Evolutionary conservation across 2,329 filamentous ascomycete species (phyloP).

Genomic region (Lecanoromycetidae sp.): DNA sequence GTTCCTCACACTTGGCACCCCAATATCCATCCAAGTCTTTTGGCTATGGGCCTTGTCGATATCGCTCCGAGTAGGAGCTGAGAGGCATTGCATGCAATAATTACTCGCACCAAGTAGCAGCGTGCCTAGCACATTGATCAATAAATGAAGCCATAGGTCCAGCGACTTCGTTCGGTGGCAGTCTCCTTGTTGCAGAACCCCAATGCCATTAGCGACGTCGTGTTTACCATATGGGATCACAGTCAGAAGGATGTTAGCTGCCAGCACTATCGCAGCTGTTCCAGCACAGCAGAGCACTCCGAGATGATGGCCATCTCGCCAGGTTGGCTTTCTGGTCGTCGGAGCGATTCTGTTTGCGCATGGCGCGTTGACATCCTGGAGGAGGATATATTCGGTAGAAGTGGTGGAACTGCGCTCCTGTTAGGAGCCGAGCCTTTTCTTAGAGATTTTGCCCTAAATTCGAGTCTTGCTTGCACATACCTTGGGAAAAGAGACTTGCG

Average conservation of each 20-base stretch:
- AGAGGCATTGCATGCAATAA: conserved; percentile 22
- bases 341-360: too few relatives aligned
- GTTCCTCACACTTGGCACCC: conserved; percentile 9
- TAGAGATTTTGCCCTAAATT: too few relatives aligned
- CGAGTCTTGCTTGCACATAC: too few relatives aligned
- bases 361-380: too few relatives aligned
- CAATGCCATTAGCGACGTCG: not conserved
- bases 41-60: conserved; percentile 20
- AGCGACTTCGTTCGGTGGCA: conserved; percentile 11
- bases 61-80: conserved; percentile 20
- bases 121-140: conserved; percentile 21
- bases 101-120: conserved; percentile 20
- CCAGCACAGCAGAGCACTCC: conserved; percentile 2
- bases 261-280: not conserved
- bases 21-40: conserved; percentile 17
- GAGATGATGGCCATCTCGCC: conserved; percentile 6
- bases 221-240: not conserved
- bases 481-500: too few relatives aligned
- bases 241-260: conserved; percentile 6
- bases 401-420: too few relatives aligned
- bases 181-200: conserved; percentile 1
- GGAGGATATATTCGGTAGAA: too few relatives aligned
- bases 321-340: too few relatives aligned
- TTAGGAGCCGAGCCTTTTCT: too few relatives aligned
- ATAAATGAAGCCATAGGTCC: conserved; percentile 15